phyloP scores from a whole-genome alignment of 805 yeast species.

The Ogataea pilisensis region DNA sequence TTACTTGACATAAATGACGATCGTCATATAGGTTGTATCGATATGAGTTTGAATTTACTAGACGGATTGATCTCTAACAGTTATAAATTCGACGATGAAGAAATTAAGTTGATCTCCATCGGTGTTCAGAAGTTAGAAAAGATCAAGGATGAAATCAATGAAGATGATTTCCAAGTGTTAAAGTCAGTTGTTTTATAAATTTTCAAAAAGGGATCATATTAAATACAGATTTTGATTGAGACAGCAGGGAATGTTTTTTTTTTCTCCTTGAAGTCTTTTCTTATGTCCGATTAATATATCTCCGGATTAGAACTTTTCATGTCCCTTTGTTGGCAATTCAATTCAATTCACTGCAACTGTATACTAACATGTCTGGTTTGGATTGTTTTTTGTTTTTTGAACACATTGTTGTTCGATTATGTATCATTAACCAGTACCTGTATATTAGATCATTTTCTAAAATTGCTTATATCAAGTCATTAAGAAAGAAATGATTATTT shows the following conservation, averaged over 20 bases:
- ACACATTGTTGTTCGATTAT: too few species aligned
- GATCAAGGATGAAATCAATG: constrained; percentile 45
- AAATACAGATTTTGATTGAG: too few species aligned
- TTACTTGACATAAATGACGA: constrained; percentile 28
- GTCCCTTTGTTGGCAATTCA: too few species aligned
- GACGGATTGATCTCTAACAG: constrained; percentile 40
- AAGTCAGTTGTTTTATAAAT: constrained; percentile 35
- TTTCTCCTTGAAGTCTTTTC: too few species aligned
- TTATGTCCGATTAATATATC: too few species aligned
- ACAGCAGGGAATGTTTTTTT: too few species aligned
- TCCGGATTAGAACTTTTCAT: too few species aligned
- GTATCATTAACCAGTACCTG: too few species aligned
- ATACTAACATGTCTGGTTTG: too few species aligned
- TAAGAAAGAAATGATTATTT: constrained; percentile 11
- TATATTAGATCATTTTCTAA: constrained; percentile 33
- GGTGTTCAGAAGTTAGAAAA: constrained; percentile 38
- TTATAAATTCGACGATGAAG: constrained; percentile 43
- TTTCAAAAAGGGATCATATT: neutral
- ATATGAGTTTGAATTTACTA: constrained; percentile 51
- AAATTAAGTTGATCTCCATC: constrained; percentile 32
- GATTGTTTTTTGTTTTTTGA: neutral
- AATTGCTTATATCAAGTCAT: constrained; percentile 30
- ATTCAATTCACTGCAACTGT: too few species aligned
- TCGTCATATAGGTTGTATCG: constrained; percentile 47
- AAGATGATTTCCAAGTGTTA: constrained; percentile 49